A percentile compares a stretch with the other conserved stretches of the same genome.
These are phyloP conservation scores for Tetrahymena borealis DNA, from an alignment of 73 alveolate genomes.

Conservation along the genomic window DNA sequence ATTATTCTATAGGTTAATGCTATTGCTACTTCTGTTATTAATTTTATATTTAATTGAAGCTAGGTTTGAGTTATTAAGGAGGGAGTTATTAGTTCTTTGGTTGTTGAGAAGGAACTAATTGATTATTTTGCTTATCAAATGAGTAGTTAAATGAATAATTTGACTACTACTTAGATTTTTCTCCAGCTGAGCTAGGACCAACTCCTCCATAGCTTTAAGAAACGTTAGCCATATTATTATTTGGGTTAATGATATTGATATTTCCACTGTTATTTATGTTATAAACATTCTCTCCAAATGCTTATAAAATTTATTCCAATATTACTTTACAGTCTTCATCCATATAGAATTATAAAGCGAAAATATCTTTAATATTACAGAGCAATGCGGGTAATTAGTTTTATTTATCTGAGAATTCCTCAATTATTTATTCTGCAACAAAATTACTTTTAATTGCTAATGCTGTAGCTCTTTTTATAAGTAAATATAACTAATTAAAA, in stretches of 20 bases:
- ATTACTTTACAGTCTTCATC: not conserved
- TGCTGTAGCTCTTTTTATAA: constrained; percentile 4
- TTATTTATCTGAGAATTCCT: constrained; percentile 11
- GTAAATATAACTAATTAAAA: not conserved
- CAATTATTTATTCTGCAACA: not conserved
- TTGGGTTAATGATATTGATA: not conserved
- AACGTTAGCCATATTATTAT: too few relatives aligned
- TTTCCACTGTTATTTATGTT: not conserved
- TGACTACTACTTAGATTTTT: not conserved
- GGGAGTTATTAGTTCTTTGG: not conserved
- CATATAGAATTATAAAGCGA: not conserved
- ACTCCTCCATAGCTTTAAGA: not conserved
- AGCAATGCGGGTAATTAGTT: not conserved
- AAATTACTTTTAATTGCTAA: constrained; percentile 1
- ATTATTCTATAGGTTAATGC: not conserved
- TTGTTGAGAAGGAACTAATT: not conserved
- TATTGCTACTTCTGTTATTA: not conserved
- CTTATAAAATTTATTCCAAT: not conserved
- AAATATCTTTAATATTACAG: not conserved
- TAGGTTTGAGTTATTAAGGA: not conserved
- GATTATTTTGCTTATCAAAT: not conserved
- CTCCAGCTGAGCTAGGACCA: not conserved
- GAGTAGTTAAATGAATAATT: not conserved
- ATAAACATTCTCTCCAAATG: not conserved
- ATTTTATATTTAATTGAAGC: not conserved